Conservation (phyloP, 257 asterid species). For the Vinca minor region DNA sequence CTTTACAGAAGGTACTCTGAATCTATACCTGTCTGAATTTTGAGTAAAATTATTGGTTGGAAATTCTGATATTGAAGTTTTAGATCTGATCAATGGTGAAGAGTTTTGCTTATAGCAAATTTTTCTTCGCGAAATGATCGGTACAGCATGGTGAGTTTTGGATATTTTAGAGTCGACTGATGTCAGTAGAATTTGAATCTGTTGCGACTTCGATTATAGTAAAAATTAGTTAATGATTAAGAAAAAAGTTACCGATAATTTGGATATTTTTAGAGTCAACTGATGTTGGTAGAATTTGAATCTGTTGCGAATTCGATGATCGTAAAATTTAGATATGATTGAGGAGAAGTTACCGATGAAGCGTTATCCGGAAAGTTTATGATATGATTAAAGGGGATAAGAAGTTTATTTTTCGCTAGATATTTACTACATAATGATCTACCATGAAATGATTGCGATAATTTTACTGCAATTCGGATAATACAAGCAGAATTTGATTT, state of each 20-base stretch:
- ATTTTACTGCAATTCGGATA: no score
- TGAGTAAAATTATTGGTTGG: neutral
- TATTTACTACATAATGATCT: no score
- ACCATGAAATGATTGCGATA: no score
- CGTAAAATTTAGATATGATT: neutral
- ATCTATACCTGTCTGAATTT: neutral
- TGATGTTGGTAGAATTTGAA: neutral
- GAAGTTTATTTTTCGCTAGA: no score
- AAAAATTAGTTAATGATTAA: neutral
- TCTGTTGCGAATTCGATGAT: neutral
- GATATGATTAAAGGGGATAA: neutral
- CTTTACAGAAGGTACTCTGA: constrained; percentile 23
- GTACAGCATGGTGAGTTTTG: neutral
- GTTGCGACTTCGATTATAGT: neutral
- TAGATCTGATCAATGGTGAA: constrained; percentile 9
- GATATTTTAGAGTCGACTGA: constrained; percentile 10
- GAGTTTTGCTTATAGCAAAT: neutral
- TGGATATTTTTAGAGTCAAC: constrained; percentile 10
- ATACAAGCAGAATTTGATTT: no score
- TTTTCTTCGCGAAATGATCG: constrained; percentile 1
- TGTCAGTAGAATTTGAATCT: neutral
- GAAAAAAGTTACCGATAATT: no score
- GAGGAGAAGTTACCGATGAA: no score
- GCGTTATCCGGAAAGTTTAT: neutral
- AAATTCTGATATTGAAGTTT: neutral